A percentile compares a stretch with the other conserved stretches of the same genome.
These are phyloP conservation scores for Epithele typhae DNA, from an alignment of 768 basidiomycete genomes.

Conservation along the genomic window DNA sequence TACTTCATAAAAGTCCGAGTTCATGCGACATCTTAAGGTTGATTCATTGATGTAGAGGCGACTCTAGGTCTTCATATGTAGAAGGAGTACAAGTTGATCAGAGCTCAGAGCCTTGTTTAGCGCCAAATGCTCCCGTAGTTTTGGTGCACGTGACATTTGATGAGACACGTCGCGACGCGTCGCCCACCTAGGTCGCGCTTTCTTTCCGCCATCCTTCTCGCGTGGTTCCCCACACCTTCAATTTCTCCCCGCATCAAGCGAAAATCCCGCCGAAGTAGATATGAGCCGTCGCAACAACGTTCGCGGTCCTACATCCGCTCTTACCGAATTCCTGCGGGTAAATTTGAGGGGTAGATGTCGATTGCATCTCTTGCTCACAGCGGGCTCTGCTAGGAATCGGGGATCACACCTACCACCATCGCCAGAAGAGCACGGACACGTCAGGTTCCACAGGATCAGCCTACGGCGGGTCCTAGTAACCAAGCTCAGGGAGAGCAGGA, in stretches of 20 bases:
- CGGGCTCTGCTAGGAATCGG: slow-evolving; percentile 38
- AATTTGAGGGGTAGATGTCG: too few species aligned
- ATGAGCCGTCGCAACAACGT: slow-evolving; percentile 46
- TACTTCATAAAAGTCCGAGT: too few species aligned
- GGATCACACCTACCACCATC: slow-evolving; percentile 42
- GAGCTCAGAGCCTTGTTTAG: too few species aligned
- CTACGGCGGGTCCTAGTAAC: slow-evolving; percentile 29
- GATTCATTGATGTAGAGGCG: too few species aligned
- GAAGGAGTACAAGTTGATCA: too few species aligned
- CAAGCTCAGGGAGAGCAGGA: slow-evolving; percentile 28
- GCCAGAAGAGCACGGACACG: slow-evolving; percentile 32
- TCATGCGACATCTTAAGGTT: too few species aligned
- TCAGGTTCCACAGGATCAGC: slow-evolving; percentile 10
- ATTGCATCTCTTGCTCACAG: too few species aligned
- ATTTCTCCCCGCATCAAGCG: not conserved
- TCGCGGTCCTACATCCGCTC: slow-evolving; percentile 76
- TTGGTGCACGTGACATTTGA: too few species aligned
- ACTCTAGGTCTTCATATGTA: too few species aligned
- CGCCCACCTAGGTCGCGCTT: not conserved
- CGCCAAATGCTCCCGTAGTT: too few species aligned
- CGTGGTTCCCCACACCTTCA: not conserved
- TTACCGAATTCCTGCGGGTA: slow-evolving; percentile 79
- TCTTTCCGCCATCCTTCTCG: not conserved
- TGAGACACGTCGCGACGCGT: slow-evolving; percentile 19
- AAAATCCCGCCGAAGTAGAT: too few species aligned